phyloP scores from a whole-genome alignment of 257 asterid genomes.

The Ligustrum vulgare region DNA sequence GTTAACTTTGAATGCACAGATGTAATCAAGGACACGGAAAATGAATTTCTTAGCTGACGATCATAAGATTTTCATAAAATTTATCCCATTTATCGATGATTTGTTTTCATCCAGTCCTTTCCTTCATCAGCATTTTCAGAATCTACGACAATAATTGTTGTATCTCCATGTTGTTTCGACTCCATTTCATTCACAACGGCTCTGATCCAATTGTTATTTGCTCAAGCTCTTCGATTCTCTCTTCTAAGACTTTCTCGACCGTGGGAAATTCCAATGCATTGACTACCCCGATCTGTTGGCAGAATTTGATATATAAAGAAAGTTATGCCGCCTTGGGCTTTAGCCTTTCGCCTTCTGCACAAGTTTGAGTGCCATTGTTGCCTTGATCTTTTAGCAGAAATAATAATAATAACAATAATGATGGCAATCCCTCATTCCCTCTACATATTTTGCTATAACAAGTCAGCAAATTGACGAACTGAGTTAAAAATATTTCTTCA shows the following conservation, averaged over 20 bases:
- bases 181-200: neutral
- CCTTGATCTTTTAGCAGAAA: constrained; percentile 51
- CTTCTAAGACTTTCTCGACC: constrained; percentile 49
- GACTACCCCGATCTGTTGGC: constrained; percentile 57
- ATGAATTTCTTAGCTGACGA: constrained; percentile 11
- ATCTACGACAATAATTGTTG: constrained; percentile 22
- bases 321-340: constrained; percentile 57
- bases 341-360: constrained; percentile 61
- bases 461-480: too few relatives aligned
- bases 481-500: too few relatives aligned
- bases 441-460: constrained; percentile 64
- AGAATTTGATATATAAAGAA: constrained; percentile 51
- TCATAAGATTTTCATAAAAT: constrained; percentile 38
- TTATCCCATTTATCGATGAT: constrained; percentile 56
- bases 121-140: neutral
- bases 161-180: constrained; percentile 16
- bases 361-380: constrained; percentile 47
- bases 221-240: constrained; percentile 61
- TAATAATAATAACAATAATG: constrained; percentile 44
- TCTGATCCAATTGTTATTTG: constrained; percentile 40
- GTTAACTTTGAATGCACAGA: neutral
- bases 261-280: constrained; percentile 54
- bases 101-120: constrained; percentile 4
- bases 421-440: constrained; percentile 42
- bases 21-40: constrained; percentile 11